Percentiles rank a stretch among this genome's conserved stretches.
These are phyloP conservation scores for Kwoniella bestiolae DNA, from an alignment of 768 basidiomycete species.

Conservation along the genomic window DNA sequence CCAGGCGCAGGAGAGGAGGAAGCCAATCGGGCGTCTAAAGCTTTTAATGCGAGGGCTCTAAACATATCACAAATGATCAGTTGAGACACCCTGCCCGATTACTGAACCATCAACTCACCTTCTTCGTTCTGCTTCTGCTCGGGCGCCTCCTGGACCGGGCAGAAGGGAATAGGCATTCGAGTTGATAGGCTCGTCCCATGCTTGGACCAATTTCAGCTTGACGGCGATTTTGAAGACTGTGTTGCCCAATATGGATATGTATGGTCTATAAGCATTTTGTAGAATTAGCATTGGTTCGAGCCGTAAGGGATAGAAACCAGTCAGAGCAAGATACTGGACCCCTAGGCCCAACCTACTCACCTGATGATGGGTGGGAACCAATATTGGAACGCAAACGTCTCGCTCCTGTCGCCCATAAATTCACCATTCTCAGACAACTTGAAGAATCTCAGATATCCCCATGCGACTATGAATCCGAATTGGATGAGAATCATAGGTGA, in stretches of 20 bases:
- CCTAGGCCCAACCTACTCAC: no score
- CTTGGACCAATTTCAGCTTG: slow-evolving; percentile 75
- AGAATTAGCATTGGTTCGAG: background rate
- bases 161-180: slow-evolving; percentile 67
- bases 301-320: no score
- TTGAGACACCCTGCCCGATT: background rate
- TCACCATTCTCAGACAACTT: slow-evolving; percentile 74
- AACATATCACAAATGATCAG: slow-evolving; percentile 1
- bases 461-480: slow-evolving; percentile 97
- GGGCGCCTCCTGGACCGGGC: slow-evolving; percentile 74
- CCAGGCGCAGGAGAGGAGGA: slow-evolving; percentile 47
- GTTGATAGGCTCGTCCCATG: slow-evolving; percentile 57
- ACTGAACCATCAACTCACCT: slow-evolving; percentile 63
- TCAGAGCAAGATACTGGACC: no score
- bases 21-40: slow-evolving; percentile 89
- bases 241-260: slow-evolving; percentile 71
- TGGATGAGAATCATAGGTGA: slow-evolving; percentile 67
- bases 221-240: slow-evolving; percentile 66
- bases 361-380: slow-evolving; percentile 98
- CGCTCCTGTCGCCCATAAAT: slow-evolving; percentile 86
- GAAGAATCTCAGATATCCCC: slow-evolving; percentile 96
- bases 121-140: slow-evolving; percentile 95
- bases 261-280: slow-evolving; percentile 63
- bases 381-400: slow-evolving; percentile 89
- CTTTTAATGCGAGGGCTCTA: slow-evolving; percentile 94